Conservation (phyloP, 176 grass and related monocot genomes). For the Melocanna baccifera region DNA sequence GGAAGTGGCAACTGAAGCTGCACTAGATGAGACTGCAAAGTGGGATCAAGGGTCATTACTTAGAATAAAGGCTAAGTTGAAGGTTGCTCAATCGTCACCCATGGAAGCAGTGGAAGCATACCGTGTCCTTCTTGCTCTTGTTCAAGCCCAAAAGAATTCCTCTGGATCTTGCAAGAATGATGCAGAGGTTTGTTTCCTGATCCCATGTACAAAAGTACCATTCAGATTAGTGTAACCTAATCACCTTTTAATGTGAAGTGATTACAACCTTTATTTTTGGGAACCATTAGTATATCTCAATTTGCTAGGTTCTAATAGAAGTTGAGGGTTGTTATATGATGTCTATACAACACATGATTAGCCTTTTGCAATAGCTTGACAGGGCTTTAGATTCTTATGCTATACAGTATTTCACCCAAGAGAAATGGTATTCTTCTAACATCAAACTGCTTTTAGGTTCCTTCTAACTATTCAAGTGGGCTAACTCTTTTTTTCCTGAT, state of each 20-base stretch:
- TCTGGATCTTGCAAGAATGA: slow-evolving; percentile 36
- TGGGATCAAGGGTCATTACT: slow-evolving; percentile 82
- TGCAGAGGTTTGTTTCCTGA: slow-evolving; percentile 43
- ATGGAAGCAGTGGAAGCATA: slow-evolving; percentile 78
- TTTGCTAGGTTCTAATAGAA: background rate
- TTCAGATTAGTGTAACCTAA: background rate
- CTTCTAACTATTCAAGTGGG: background rate
- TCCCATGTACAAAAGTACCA: background rate
- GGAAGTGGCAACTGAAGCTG: slow-evolving; percentile 69
- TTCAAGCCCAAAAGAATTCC: slow-evolving; percentile 83
- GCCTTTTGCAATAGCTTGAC: background rate
- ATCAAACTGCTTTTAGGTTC: background rate
- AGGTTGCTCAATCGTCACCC: slow-evolving; percentile 64
- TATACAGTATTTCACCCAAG: background rate
- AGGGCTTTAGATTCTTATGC: background rate
- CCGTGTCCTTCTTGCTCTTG: slow-evolving; percentile 74
- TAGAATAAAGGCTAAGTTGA: slow-evolving; percentile 83
- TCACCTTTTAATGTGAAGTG: background rate
- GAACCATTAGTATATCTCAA: background rate
- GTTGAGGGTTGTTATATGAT: background rate
- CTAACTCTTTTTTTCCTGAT: background rate
- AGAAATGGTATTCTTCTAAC: background rate
- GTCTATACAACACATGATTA: background rate
- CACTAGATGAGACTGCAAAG: slow-evolving; percentile 80
- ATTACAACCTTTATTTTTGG: background rate